Evolutionary conservation across 148 eudicot species (phyloP).

Genomic region (Bassia scoparia): DNA sequence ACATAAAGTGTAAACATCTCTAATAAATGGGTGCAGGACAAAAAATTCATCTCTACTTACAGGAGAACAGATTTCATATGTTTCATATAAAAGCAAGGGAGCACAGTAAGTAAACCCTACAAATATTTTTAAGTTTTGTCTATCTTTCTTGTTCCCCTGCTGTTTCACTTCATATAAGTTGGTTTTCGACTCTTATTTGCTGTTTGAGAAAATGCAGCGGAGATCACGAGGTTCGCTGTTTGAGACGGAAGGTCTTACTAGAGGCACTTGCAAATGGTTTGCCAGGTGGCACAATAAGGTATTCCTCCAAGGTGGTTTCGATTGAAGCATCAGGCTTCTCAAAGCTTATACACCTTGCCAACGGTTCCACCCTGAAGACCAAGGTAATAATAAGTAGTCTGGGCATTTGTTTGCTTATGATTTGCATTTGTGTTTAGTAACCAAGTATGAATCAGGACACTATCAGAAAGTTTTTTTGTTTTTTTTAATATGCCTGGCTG

Average conservation of each 20-base stretch:
- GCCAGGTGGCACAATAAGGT: conserved; percentile 49
- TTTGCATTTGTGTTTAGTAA: not conserved
- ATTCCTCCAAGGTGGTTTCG: conserved; percentile 53
- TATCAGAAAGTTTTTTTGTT: too few species aligned
- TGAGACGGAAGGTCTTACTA: conserved; percentile 38
- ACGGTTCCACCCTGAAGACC: conserved; percentile 40
- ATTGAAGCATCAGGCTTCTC: conserved; percentile 41
- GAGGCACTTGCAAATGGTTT: conserved; percentile 56
- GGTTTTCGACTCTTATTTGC: not conserved
- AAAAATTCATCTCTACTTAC: conserved; percentile 27
- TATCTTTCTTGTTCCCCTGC: too few species aligned
- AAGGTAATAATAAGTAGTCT: conserved; percentile 33
- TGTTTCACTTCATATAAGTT: too few species aligned
- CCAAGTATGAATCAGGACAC: too few species aligned
- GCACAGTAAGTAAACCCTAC: conserved; percentile 26
- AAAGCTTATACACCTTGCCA: conserved; percentile 52
- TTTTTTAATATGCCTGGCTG: too few species aligned
- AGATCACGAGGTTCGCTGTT: conserved; percentile 45
- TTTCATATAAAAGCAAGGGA: conserved; percentile 30
- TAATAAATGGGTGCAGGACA: conserved; percentile 30
- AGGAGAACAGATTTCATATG: conserved; percentile 32
- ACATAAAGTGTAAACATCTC: too few species aligned
- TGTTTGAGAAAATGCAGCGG: conserved; percentile 32
- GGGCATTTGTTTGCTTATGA: not conserved
- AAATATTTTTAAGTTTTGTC: too few species aligned